These are phyloP conservation scores for Epichloe scottii DNA, from an alignment of 2,329 filamentous ascomycete genomes.

Conservation along the genomic window DNA sequence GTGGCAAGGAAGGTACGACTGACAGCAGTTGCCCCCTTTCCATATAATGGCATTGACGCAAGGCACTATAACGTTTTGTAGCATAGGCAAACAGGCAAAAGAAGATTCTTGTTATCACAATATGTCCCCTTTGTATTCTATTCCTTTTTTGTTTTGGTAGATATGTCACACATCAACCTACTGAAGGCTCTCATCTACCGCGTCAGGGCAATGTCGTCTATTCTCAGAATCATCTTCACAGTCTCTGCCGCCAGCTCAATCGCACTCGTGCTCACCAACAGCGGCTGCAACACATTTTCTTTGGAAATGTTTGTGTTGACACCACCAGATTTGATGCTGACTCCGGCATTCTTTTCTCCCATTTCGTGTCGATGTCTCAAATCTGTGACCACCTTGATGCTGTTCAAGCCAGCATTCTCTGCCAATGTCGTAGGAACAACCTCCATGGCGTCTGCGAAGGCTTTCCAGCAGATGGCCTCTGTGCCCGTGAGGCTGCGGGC, in stretches of 20 bases:
- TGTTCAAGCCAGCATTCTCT: constrained; percentile 94
- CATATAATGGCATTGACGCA: not conserved
- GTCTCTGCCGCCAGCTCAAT: constrained; percentile 97
- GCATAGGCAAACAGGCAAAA: not conserved
- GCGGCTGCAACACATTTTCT: constrained; percentile 90
- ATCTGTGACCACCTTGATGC: constrained; percentile 97
- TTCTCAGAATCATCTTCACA: constrained; percentile 79
- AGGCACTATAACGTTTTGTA: not conserved
- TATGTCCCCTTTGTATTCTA: constrained; percentile 7
- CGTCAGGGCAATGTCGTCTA: constrained; percentile 54
- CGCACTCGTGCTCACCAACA: constrained; percentile 92
- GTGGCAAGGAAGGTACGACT: not conserved
- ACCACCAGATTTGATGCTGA: constrained; percentile 95
- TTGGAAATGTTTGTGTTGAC: constrained; percentile 95
- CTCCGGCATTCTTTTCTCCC: constrained; percentile 89
- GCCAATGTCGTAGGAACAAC: constrained; percentile 93
- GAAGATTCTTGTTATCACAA: constrained; percentile 4
- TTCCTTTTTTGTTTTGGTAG: constrained; percentile 9
- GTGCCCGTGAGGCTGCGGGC: constrained; percentile 77
- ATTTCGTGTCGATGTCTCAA: constrained; percentile 87
- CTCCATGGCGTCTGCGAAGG: constrained; percentile 94
- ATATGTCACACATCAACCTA: constrained; percentile 26
- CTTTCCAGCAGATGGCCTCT: constrained; percentile 97
- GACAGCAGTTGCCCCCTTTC: not conserved
- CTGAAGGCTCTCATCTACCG: constrained; percentile 26